Conservation (phyloP, 371 early-diverging fungal genomes). For the Mucor circinelloides region DNA sequence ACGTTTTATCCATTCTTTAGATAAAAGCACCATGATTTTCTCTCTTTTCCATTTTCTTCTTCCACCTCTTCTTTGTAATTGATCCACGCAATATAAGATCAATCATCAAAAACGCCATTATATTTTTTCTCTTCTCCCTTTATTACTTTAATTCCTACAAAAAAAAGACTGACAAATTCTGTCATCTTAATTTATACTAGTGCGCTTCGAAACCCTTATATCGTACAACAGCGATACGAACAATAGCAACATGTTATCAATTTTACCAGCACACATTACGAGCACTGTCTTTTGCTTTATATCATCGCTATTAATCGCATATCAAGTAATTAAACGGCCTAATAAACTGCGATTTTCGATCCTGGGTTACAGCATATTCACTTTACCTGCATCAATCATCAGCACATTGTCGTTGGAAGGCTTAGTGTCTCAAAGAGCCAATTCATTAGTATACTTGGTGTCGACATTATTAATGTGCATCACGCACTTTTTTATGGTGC, state of each 20-base stretch:
- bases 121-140: neutral
- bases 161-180: neutral
- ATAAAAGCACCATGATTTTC: neutral
- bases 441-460: conserved; percentile 7
- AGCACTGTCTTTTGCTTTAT: conserved; percentile 3
- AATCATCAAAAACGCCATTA: neutral
- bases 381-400: conserved; percentile 19
- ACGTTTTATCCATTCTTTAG: neutral
- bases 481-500: conserved; percentile 19
- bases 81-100: neutral
- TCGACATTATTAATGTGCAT: conserved; percentile 13
- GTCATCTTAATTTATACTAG: neutral
- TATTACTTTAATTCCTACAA: neutral
- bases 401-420: conserved; percentile 7
- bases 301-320: conserved; percentile 7
- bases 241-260: neutral
- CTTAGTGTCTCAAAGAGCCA: neutral
- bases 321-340: conserved; percentile 10
- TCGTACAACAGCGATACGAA: neutral
- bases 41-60: neutral
- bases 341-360: conserved; percentile 20
- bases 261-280: neutral
- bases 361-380: conserved; percentile 14
- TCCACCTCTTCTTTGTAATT: neutral
- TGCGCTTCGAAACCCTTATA: neutral